These are phyloP conservation scores for Graphilbum ipis-grandicollis DNA, from an alignment of 2,329 filamentous ascomycete species.

Conservation along the genomic window DNA sequence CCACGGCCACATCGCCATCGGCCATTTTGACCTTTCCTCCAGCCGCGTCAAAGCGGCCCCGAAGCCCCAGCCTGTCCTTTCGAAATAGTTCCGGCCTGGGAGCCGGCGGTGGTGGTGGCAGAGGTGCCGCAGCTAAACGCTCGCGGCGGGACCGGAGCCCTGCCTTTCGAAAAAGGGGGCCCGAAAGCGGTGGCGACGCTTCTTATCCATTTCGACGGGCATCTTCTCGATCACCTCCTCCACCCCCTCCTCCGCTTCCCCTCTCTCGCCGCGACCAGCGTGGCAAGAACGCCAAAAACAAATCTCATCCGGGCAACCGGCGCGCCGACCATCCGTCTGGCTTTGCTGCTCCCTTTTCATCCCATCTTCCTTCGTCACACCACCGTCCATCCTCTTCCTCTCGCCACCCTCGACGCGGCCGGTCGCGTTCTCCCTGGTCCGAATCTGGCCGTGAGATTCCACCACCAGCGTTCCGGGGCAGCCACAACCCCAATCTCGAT, in stretches of 20 bases:
- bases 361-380: too few species aligned
- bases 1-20: too few species aligned
- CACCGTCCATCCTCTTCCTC: background rate
- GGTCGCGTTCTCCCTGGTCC: constrained; percentile 12
- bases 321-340: too few species aligned
- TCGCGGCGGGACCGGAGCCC: constrained; percentile 6
- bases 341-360: too few species aligned
- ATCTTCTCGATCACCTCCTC: background rate
- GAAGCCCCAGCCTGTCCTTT: background rate
- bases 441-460: constrained; percentile 1
- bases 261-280: background rate
- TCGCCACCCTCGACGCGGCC: constrained; percentile 8
- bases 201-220: background rate
- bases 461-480: background rate
- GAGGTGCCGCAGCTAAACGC: constrained; percentile 7
- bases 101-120: background rate
- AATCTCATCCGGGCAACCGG: too few species aligned
- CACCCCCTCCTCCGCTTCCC: background rate
- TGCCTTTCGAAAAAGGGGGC: too few species aligned
- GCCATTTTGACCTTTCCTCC: background rate
- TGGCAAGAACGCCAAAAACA: constrained; percentile 10
- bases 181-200: too few species aligned
- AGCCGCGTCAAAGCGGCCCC: background rate
- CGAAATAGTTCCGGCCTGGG: background rate
- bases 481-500: constrained; percentile 7